Base-by-base conservation (phyloP, 805 yeast genomes). In the Naumovozyma baii region DNA sequence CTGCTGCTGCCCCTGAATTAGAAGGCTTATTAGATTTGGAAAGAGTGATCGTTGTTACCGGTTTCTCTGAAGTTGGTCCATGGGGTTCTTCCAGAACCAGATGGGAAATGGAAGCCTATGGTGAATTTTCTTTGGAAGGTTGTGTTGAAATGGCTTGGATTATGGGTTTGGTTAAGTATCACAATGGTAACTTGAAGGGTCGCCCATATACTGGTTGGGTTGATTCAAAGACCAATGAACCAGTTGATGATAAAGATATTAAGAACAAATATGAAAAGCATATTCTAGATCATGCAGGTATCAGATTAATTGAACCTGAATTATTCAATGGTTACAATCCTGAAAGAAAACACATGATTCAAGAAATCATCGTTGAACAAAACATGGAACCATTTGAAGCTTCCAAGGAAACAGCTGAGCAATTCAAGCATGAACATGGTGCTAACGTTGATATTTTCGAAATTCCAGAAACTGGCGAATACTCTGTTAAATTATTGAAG, bases 61-160 rank as follows among this genome's bases (percentile, higher is more conserved):
- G 99, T 68, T 92, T 90, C 70, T 72, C 96, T 48, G 99, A 92
- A 69, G 97, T 92, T 52, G 94, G 96, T 61, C 98, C 98, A 57
- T 94, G 96, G 95, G 98, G 98, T 76, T 87, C 88, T 63, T 69
- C 98, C 30, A 83, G 97, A 75, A 92, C 98, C 41, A 79, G 98
- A 74, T 92, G 98, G 98, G 97, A 92, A 68, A 92, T 92, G 95
- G 98, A 92, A 70, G 85, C 96, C 34, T 51, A 64, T 45, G 98
- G 98, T 57, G 86, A 83, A 60, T 92, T 92, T 68, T 88, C 96
- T 8, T 70, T 92, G 54, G 98, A 92, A 68, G 98, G 98, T 59
- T 83, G 96, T 59, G 82, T 92, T 60, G 98, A 92, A 70, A 88
- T 92, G 95, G 97, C 99, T 37, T 92, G 97, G 96, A 88, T 92